A percentile compares a stretch with the other conserved stretches of the same genome.
These are phyloP conservation scores for Trapa incisa DNA, from an alignment of 345 rosid species.

Conservation along the genomic window DNA sequence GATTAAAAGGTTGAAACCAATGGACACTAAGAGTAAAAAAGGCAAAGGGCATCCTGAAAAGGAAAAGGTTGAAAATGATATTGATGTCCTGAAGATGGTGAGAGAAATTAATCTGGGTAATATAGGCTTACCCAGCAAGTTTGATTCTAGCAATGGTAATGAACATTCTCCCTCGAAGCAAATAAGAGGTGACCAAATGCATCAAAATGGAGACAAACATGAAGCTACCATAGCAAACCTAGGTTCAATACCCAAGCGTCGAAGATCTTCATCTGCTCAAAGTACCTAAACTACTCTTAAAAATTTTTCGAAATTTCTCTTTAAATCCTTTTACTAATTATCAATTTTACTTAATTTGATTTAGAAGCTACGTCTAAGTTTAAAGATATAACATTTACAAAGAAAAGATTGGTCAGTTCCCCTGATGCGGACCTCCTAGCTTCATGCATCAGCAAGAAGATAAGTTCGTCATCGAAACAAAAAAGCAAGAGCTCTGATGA, in stretches of 20 bases:
- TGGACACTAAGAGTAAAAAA: conserved; percentile 48
- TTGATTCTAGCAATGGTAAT: conserved; percentile 79
- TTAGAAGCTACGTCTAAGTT: conserved; percentile 20
- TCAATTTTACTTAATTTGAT: conserved; percentile 14
- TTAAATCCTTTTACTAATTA: conserved; percentile 20
- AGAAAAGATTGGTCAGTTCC: conserved; percentile 18
- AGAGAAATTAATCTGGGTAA: conserved; percentile 81
- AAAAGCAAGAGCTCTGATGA: conserved; percentile 33
- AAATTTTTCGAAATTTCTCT: conserved; percentile 24
- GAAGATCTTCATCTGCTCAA: conserved; percentile 49
- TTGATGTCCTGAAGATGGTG: conserved; percentile 84
- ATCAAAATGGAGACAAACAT: conserved; percentile 44
- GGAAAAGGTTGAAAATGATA: conserved; percentile 46
- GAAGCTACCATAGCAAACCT: conserved; percentile 37
- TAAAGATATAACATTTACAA: conserved; percentile 22
- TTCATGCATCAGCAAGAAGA: conserved; percentile 27
- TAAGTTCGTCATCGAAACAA: conserved; percentile 24
- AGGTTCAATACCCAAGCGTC: conserved; percentile 61
- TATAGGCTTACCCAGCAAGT: conserved; percentile 34
- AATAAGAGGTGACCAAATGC: conserved; percentile 24
- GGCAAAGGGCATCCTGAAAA: conserved; percentile 38
- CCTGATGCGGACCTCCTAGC: conserved; percentile 25
- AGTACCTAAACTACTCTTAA: conserved; percentile 36
- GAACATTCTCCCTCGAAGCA: conserved; percentile 31
- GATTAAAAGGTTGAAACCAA: conserved; percentile 54